Conservation (phyloP, 345 rosid genomes). For the Mallotus nudiflorus region DNA sequence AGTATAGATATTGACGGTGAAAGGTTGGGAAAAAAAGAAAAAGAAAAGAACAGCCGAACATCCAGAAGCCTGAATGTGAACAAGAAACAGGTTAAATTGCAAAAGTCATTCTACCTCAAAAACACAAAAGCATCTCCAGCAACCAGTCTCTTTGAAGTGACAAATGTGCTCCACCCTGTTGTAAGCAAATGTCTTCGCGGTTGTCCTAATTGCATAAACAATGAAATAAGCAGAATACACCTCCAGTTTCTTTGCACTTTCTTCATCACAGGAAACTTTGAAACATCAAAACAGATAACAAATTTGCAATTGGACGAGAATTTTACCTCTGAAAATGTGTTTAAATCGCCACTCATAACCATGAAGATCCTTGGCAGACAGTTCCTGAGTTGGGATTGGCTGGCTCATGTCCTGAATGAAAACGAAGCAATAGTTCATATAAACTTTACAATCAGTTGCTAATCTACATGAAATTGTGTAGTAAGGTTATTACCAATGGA, state of each 20-base stretch:
- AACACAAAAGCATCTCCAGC: conserved; percentile 92
- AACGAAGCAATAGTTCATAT: background rate
- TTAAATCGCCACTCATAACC: conserved; percentile 92
- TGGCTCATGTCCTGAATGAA: conserved; percentile 80
- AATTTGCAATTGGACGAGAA: background rate
- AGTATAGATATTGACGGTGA: background rate
- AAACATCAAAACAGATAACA: background rate
- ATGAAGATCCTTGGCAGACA: conserved; percentile 89
- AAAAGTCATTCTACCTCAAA: conserved; percentile 52
- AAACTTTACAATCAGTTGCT: background rate
- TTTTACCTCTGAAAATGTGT: conserved; percentile 86
- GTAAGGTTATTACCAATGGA: conserved; percentile 54
- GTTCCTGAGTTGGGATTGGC: conserved; percentile 85
- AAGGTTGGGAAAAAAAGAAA: background rate
- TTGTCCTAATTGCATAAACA: conserved; percentile 48
- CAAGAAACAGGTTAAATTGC: background rate
- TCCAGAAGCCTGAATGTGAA: conserved; percentile 2
- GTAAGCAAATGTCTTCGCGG: conserved; percentile 93
- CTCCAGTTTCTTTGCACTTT: background rate
- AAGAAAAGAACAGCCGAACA: background rate
- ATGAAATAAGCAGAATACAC: background rate
- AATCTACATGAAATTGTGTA: background rate
- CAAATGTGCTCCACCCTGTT: conserved; percentile 97
- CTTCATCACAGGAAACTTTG: background rate
- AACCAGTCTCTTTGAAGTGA: conserved; percentile 79